Conservation (phyloP, 345 rosid species). For the Linum lewisii region DNA sequence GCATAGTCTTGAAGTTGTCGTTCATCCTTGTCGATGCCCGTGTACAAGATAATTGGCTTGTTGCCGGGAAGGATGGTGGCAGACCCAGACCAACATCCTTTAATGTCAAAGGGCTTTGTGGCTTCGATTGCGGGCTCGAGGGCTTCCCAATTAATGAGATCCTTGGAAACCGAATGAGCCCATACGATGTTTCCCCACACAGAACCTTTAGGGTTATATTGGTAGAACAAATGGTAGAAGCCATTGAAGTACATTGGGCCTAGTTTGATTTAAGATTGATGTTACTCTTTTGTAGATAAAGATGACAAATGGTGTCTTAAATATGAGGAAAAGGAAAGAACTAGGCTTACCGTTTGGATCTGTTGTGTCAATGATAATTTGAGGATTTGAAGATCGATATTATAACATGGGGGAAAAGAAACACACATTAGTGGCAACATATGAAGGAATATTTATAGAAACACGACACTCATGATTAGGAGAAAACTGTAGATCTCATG, state of each 20-base stretch:
- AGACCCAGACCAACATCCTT: slow-evolving; percentile 2
- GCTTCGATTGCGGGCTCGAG: slow-evolving; percentile 1
- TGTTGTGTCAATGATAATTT: background rate
- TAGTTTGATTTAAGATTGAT: background rate
- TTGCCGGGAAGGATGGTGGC: slow-evolving; percentile 1
- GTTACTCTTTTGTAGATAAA: background rate
- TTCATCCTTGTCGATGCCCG: background rate
- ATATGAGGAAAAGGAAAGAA: background rate
- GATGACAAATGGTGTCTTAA: background rate
- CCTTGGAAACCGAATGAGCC: slow-evolving; percentile 3
- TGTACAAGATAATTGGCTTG: background rate
- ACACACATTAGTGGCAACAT: background rate
- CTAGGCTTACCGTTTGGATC: slow-evolving; percentile 1
- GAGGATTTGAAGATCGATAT: too few relatives aligned
- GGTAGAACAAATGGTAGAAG: slow-evolving; percentile 2
- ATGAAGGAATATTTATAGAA: too few relatives aligned
- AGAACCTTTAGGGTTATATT: slow-evolving; percentile 1
- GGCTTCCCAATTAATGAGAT: background rate
- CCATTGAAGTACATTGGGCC: slow-evolving; percentile 6
- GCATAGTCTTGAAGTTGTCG: slow-evolving; percentile 2
- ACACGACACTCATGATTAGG: too few relatives aligned
- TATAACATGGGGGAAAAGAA: background rate
- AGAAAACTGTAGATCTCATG: too few relatives aligned
- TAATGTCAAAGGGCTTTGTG: background rate
- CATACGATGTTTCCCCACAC: slow-evolving; percentile 4